Base-by-base conservation (phyloP, 306 rosid species). In the Elaeagnus macrophylla region DNA sequence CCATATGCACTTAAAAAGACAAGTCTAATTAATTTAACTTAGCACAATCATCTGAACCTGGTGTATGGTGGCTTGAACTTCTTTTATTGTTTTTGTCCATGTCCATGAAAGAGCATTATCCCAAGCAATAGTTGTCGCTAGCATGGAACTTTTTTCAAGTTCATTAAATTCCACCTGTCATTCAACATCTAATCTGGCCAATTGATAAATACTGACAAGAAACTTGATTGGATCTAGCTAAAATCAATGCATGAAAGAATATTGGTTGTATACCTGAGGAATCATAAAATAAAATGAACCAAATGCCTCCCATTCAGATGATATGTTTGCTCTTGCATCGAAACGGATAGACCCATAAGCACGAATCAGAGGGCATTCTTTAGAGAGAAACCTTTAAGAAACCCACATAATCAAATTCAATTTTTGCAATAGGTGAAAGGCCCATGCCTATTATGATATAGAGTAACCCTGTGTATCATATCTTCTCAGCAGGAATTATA, bases 101-200 rank as follows among this genome's bases (percentile, higher is more conserved):
- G 83, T 73, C 75, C 87, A 78, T 42, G 89, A 84, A 61, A 88
- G 88, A 56, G 79, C 67, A 59, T 75, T 35, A 59, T 91, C 99
- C 99, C 99, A 91, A 4, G 96, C 99, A 75, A 87, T 66, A 64
- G 89, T 84, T 43, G 81, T 60, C 19, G 89, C 88, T 37, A 91
- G 91, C 75, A 91, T 71, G n/a, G 89, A 91, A 64, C 72, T 72
- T 54, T 75, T 83, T 74, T 87, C 85, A 60, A 91, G 81, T 82
- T 91, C 99, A 73, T 87, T 79, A 61, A 91, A 81, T 70, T 91
- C 97, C 69, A 91, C 89, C 97, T 91, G 89, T 73, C 82, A 84
- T 71, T 71, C 41, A 75, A 80, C 59, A 83, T 81, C 86, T 67
- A 71, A 78, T 47, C 57, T 77, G 67, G 79, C 70, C 61, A 64